A percentile compares a stretch with the other conserved stretches of the same genome.
phyloP scores from a whole-genome alignment of 768 basidiomycete species.

The Rubroboletus pulcherrimus region DNA sequence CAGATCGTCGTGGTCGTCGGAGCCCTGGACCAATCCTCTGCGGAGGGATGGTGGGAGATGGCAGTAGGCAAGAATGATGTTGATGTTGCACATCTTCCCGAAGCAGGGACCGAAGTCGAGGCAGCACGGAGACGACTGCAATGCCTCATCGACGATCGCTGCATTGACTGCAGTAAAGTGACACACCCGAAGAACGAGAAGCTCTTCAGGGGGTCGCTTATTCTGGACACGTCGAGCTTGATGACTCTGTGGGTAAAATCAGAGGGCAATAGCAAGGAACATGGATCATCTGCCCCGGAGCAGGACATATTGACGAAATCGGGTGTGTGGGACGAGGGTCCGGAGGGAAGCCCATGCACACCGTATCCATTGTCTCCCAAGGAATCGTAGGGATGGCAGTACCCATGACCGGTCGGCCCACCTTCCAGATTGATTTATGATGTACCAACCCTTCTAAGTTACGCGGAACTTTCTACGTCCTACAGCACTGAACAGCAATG shows the following conservation, averaged over 20 bases:
- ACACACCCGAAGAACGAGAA: slow-evolving; percentile 2
- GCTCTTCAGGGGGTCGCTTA: slow-evolving; percentile 12
- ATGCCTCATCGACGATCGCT: slow-evolving; percentile 17
- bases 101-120: background rate
- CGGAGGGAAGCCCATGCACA: background rate
- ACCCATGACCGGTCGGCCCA: background rate
- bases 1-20: slow-evolving; percentile 24
- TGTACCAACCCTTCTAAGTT: background rate
- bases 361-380: background rate
- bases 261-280: background rate
- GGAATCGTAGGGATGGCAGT: background rate
- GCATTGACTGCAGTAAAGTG: slow-evolving; percentile 21
- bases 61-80: slow-evolving; percentile 8
- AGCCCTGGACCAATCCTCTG: slow-evolving; percentile 8
- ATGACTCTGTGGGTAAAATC: slow-evolving; percentile 7
- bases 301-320: slow-evolving; percentile 18
- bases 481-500: background rate
- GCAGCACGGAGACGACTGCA: slow-evolving; percentile 6
- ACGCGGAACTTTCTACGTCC: background rate
- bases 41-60: slow-evolving; percentile 23
- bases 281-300: background rate
- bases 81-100: slow-evolving; percentile 11
- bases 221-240: slow-evolving; percentile 13
- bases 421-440: background rate
- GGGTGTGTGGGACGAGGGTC: slow-evolving; percentile 16